Conservation (phyloP, 2,329 filamentous ascomycete genomes). For the Aspergillus clavatus region DNA sequence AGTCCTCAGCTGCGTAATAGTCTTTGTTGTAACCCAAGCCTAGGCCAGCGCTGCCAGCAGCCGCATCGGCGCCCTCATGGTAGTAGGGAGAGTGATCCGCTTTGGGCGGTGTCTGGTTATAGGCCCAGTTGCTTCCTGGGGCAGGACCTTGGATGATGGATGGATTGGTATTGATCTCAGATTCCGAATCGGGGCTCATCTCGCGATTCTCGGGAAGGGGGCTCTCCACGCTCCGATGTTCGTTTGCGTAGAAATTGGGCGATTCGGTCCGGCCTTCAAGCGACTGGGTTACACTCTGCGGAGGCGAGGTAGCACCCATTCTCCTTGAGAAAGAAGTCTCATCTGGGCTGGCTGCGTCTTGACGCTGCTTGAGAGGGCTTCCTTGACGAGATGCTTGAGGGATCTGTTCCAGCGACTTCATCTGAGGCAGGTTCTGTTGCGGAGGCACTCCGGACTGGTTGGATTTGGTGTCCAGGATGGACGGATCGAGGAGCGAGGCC, state of each 20-base stretch:
- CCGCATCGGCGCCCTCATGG: constrained; percentile 33
- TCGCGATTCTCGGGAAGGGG: constrained; percentile 76
- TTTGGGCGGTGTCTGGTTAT: constrained; percentile 51
- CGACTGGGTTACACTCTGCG: constrained; percentile 51
- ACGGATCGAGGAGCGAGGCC: constrained; percentile 82
- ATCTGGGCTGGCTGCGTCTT: constrained; percentile 34
- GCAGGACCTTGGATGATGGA: constrained; percentile 71
- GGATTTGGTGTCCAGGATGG: constrained; percentile 62
- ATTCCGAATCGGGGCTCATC: constrained; percentile 44
- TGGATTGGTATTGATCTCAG: constrained; percentile 75
- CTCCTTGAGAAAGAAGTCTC: constrained; percentile 37
- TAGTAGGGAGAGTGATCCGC: constrained; percentile 28
- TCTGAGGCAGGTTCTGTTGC: constrained; percentile 39
- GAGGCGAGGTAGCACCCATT: constrained; percentile 47
- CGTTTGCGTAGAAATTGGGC: constrained; percentile 62
- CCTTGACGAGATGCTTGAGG: constrained; percentile 31
- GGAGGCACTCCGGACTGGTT: constrained; percentile 44
- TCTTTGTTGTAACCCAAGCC: constrained; percentile 55
- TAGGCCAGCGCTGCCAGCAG: constrained; percentile 52
- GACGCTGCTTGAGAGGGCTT: constrained; percentile 45
- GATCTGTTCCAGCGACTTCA: constrained; percentile 17
- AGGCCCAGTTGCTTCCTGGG: constrained; percentile 51
- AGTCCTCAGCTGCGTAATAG: constrained; percentile 49
- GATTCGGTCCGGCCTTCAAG: constrained; percentile 39
- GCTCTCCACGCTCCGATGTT: constrained; percentile 63